Evolutionary conservation across 2,329 filamentous ascomycete genomes (phyloP), one percentile per base, ranked within the genome.

Genomic region (Exophiala mesophila): DNA sequence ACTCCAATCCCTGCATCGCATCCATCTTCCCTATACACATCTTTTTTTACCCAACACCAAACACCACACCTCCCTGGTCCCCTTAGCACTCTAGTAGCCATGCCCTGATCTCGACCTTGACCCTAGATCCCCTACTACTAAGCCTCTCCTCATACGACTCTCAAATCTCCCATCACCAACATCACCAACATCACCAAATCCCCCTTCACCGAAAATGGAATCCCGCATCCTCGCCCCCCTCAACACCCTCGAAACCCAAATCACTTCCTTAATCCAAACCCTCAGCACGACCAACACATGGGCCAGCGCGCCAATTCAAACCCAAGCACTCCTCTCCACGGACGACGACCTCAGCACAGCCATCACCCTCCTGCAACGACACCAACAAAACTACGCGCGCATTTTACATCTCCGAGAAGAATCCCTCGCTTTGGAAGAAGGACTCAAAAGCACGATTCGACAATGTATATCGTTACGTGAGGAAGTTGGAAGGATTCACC

Each of bases 281-380:
- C 59, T 71, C 3, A 68, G 64, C 3, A 66, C 65, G 23, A 66
- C 66, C 1, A 67, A 68, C 3, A 66, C 68, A 7, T 68, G 65
- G 16, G 56, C 65, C 5, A 62, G 60, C 30, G 68, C 66, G 1
- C 67, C 68, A 2, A 58, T 64, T 5, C 64, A 66, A 3, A 61
- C 67, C 3, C 38, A 61, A 38, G 58, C 62, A 39, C 58, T 71
- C 5, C 55, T 70, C 21, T 55, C 63, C 34, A 65, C 66, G 6
- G 68, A 71, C 53, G 63, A 69, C 50, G 54, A 53, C 9, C 55
- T 71, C 18, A 60, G 63, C 17, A 57, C 61, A n/a, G 59, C 67
- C 15, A 60, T 71, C 17, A 50, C 63, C 17, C 63, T 64, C 3
- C 65, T 71, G 10, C 63, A 65, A 45, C 56, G 52, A 15, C 68